phyloP scores from a whole-genome alignment of 148 eudicot genomes.

The Cornus controversa region DNA sequence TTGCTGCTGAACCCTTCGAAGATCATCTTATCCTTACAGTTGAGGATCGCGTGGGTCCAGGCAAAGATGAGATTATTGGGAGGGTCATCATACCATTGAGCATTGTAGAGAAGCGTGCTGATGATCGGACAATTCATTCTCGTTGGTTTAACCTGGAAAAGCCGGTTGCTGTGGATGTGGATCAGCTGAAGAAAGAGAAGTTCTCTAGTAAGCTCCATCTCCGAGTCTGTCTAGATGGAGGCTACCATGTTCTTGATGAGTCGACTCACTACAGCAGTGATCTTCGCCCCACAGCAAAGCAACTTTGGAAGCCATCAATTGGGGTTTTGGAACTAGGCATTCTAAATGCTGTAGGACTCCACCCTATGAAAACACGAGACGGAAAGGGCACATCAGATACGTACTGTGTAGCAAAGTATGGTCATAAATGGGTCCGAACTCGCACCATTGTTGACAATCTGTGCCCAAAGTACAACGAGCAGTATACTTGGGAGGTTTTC shows the following conservation, averaged over 20 bases:
- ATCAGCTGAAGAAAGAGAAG: slow-evolving; percentile 84
- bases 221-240: slow-evolving; percentile 91
- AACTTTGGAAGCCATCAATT: slow-evolving; percentile 84
- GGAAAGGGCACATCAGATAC: slow-evolving; percentile 91
- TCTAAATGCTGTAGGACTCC: slow-evolving; percentile 75
- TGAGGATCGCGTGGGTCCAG: slow-evolving; percentile 92
- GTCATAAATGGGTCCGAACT: slow-evolving; percentile 93
- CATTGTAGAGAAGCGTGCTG: slow-evolving; percentile 81
- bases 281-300: slow-evolving; percentile 92
- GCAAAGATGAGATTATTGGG: slow-evolving; percentile 93
- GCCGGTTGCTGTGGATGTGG: slow-evolving; percentile 77
- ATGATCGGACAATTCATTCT: slow-evolving; percentile 79
- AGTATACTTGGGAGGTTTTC: slow-evolving; percentile 97
- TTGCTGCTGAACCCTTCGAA: slow-evolving; percentile 97
- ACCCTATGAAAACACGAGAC: slow-evolving; percentile 92
- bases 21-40: slow-evolving; percentile 81
- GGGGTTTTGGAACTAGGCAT: slow-evolving; percentile 90
- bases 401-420: slow-evolving; percentile 95
- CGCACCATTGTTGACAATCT: slow-evolving; percentile 83
- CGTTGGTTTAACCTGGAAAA: slow-evolving; percentile 94
- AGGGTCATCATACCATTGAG: slow-evolving; percentile 69
- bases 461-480: slow-evolving; percentile 86
- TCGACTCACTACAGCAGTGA: slow-evolving; percentile 94
- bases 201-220: slow-evolving; percentile 81
- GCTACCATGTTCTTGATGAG: slow-evolving; percentile 97